phyloP scores from a whole-genome alignment of 805 yeast species.

The Wickerhamomyces subpelliculosus region DNA sequence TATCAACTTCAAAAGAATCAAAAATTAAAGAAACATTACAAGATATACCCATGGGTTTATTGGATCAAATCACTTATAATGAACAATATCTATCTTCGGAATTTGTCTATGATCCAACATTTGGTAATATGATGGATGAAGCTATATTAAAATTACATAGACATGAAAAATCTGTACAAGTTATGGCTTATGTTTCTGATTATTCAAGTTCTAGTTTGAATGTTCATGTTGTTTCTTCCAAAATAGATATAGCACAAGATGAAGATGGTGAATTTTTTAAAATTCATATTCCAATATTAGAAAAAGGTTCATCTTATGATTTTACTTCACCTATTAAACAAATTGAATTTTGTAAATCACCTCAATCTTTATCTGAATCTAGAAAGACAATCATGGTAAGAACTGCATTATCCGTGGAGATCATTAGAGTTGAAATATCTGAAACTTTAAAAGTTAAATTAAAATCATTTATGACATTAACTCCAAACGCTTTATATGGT shows the following conservation, averaged over 20 bases:
- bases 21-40: not conserved
- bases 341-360: slow-evolving; percentile 26
- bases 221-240: not conserved
- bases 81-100: slow-evolving; percentile 15
- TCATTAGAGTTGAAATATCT: slow-evolving; percentile 16
- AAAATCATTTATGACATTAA: too few species aligned
- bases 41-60: not conserved
- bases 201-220: not conserved
- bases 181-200: slow-evolving; percentile 4
- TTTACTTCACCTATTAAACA: slow-evolving; percentile 34
- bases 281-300: slow-evolving; percentile 6
- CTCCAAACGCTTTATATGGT: slow-evolving; percentile 22
- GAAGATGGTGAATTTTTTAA: not conserved
- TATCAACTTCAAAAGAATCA: not conserved
- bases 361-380: slow-evolving; percentile 15
- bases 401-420: too few species aligned
- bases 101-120: slow-evolving; percentile 30
- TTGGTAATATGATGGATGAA: slow-evolving; percentile 14
- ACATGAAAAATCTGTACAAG: slow-evolving; percentile 6
- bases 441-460: too few species aligned
- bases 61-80: not conserved
- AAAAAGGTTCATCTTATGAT: slow-evolving; percentile 13
- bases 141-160: slow-evolving; percentile 12
- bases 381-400: slow-evolving; percentile 30
- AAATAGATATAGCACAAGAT: not conserved